phyloP scores from a whole-genome alignment of 306 rosid genomes.

The Vigna radiata region DNA sequence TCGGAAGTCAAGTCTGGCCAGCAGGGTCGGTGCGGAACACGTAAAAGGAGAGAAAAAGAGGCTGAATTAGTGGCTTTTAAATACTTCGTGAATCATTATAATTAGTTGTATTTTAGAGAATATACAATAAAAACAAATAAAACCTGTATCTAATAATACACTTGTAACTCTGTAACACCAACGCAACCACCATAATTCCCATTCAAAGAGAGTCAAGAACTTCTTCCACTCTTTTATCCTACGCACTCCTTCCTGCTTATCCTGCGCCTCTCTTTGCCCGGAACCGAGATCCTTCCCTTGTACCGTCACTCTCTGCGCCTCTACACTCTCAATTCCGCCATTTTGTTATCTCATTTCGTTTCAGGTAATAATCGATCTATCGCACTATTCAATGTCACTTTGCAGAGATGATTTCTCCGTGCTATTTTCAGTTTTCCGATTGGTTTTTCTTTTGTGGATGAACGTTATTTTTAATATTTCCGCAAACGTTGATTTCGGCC shows the following conservation, averaged over 20 bases:
- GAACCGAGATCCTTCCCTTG: slow-evolving; percentile 48
- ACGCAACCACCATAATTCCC: slow-evolving; percentile 22
- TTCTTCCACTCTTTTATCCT: slow-evolving; percentile 45
- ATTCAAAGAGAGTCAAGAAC: slow-evolving; percentile 50
- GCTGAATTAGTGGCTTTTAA: slow-evolving; percentile 8
- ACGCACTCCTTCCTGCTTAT: slow-evolving; percentile 57
- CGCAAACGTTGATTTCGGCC: not conserved
- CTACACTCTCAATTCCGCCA: slow-evolving; percentile 11
- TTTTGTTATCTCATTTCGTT: slow-evolving; percentile 35
- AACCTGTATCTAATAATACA: not conserved
- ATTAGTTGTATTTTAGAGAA: not conserved
- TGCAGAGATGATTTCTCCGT: not conserved
- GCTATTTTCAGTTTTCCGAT: not conserved
- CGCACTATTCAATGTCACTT: slow-evolving; percentile 18
- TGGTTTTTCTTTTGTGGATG: not conserved
- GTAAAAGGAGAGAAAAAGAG: slow-evolving; percentile 27
- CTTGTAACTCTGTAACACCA: slow-evolving; percentile 5
- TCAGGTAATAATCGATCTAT: slow-evolving; percentile 53
- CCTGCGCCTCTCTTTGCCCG: slow-evolving; percentile 55
- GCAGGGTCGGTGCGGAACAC: slow-evolving; percentile 41
- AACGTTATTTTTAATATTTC: slow-evolving; percentile 7
- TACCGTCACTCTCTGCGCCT: slow-evolving; percentile 1
- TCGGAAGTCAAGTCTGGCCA: slow-evolving; percentile 46
- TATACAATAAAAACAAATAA: not conserved
- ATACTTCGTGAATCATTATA: not conserved